These are phyloP conservation scores for Neurospora pannonica DNA, from an alignment of 495 filamentous ascomycete species.

Conservation along the genomic window DNA sequence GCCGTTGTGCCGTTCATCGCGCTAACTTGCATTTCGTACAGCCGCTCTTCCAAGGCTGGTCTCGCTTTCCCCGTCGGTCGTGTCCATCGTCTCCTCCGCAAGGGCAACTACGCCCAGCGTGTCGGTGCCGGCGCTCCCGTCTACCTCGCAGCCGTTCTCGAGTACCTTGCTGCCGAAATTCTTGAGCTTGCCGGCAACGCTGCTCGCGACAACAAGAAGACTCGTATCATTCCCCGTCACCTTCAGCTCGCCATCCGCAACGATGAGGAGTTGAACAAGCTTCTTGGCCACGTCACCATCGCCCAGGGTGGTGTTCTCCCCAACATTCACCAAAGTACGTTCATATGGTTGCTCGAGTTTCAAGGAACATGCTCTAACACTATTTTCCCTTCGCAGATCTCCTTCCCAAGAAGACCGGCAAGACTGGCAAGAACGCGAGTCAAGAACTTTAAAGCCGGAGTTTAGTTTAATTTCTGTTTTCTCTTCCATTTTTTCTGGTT, in stretches of 20 bases:
- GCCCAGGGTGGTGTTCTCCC: constrained; percentile 98
- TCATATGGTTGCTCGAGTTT: neutral
- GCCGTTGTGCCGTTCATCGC: constrained; percentile 16
- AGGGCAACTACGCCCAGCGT: constrained; percentile 99
- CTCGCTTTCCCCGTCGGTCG: constrained; percentile 98
- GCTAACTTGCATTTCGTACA: constrained; percentile 37
- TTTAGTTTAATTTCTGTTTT: constrained; percentile 41
- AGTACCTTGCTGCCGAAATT: constrained; percentile 97
- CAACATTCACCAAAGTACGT: constrained; percentile 96
- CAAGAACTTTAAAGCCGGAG: constrained; percentile 70
- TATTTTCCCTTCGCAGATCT: constrained; percentile 53
- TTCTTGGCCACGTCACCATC: constrained; percentile 97
- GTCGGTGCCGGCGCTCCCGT: constrained; percentile 98
- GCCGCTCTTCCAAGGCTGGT: constrained; percentile 98
- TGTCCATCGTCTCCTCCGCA: constrained; percentile 98
- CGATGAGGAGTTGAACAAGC: constrained; percentile 99
- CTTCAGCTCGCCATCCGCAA: constrained; percentile 99
- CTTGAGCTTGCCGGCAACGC: constrained; percentile 98
- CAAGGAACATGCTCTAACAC: constrained; percentile 31
- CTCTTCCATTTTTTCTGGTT: constrained; percentile 56
- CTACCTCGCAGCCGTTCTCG: constrained; percentile 95
- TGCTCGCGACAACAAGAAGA: constrained; percentile 99
- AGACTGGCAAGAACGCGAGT: constrained; percentile 80
- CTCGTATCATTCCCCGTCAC: constrained; percentile 98
- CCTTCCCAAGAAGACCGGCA: constrained; percentile 94